Percentiles rank a stretch among this genome's conserved stretches.
Conservation (phyloP, 805 yeast genomes). For the Zygosaccharomyces bisporus region DNA sequence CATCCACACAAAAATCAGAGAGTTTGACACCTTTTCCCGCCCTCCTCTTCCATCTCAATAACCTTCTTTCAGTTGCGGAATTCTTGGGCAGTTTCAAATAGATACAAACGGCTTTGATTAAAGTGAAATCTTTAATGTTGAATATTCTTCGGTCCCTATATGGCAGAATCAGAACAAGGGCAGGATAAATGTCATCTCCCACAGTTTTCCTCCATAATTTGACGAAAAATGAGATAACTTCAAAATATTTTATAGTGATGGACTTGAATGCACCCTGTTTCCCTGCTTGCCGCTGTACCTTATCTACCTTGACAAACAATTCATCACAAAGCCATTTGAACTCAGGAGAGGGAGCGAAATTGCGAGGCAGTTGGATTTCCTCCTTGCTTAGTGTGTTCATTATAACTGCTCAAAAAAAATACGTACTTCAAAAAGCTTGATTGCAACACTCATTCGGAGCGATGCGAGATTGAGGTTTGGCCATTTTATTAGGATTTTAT, state of each 20-base stretch:
- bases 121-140: conserved; percentile 57
- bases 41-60: conserved; percentile 47
- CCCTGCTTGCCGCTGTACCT: conserved; percentile 17
- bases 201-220: conserved; percentile 50
- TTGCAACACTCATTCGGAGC: too few relatives aligned
- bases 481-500: too few relatives aligned
- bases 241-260: conserved; percentile 21
- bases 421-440: too few relatives aligned
- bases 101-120: conserved; percentile 50
- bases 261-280: conserved; percentile 18
- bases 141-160: conserved; percentile 59
- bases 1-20: conserved; percentile 47
- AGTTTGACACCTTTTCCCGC: conserved; percentile 45
- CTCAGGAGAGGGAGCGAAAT: conserved; percentile 38
- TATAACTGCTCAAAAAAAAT: not conserved
- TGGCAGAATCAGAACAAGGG: conserved; percentile 58
- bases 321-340: conserved; percentile 39
- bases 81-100: conserved; percentile 56
- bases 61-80: conserved; percentile 54
- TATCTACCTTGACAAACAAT: conserved; percentile 31
- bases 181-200: conserved; percentile 65
- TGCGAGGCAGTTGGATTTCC: conserved; percentile 15
- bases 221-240: conserved; percentile 41
- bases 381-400: conserved; percentile 10
- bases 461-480: too few relatives aligned